These are phyloP conservation scores for Rhodomyrtus tomentosa DNA, from an alignment of 345 rosid species.

Conservation along the genomic window DNA sequence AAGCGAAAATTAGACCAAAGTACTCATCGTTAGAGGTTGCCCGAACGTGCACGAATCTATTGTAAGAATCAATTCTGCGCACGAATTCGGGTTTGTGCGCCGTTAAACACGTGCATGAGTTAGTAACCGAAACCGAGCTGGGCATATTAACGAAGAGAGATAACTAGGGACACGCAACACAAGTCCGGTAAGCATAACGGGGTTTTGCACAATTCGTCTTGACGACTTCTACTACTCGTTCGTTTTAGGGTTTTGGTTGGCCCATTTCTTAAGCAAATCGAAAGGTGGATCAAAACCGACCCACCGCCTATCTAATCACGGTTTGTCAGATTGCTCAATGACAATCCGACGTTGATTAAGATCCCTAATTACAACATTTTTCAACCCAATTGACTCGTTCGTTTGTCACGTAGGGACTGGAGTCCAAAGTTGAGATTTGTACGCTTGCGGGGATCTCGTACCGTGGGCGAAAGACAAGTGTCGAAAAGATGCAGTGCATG, in stretches of 20 bases:
- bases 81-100: not conserved
- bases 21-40: not conserved
- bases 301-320: not conserved
- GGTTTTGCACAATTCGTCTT: not conserved
- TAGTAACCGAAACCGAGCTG: not conserved
- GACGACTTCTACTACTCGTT: not conserved
- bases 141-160: not conserved
- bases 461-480: not conserved
- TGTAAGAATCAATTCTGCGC: not conserved
- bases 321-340: not conserved
- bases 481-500: not conserved
- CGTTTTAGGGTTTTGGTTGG: not conserved
- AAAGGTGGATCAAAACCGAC: not conserved
- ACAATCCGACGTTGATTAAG: not conserved
- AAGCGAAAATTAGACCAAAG: not conserved
- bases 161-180: not conserved
- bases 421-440: not conserved
- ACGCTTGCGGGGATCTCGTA: not conserved
- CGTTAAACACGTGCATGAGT: not conserved
- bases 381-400: not conserved
- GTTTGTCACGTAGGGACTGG: not conserved
- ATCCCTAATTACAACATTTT: not conserved
- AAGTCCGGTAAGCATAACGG: not conserved
- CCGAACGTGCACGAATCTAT: not conserved
- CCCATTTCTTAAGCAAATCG: not conserved